Base-by-base conservation (phyloP, 2,329 filamentous ascomycete genomes). In the Penicillium sp. region DNA sequence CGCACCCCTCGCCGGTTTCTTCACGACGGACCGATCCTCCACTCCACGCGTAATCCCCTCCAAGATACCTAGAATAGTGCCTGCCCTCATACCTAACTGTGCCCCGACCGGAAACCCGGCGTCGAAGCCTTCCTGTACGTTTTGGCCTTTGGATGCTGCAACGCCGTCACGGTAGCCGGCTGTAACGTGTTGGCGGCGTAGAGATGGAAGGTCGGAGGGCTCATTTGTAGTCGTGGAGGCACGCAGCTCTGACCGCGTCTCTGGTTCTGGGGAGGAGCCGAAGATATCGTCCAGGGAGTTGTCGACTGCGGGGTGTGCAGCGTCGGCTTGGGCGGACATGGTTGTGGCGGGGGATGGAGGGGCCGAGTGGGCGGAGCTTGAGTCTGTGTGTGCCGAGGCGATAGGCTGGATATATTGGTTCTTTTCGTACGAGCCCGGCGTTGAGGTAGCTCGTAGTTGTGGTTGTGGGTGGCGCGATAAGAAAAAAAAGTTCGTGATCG, bases 131-230 rank as follows among this genome's bases (percentile, higher is more conserved):
- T 79, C 79, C 72, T 99, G 94, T 24, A 96, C 83, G 63, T 85
- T 87, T 43, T 79, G 74, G 24, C 82, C 82, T 69, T 97, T 97
- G 28, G 88, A 88, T 3, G 76, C 77, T 0, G 87, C 81, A 47
- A 97, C 82, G 40, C 92, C 94, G 64, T 96, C 92, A 53, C 92
- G 87, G 73, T 97, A 97, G 18, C 94, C 94, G 35, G 89, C 86
- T 7, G 89, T 96, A 46, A 84, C 81, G 69, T 96, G 90, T 49
- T 88, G 85, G 38, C 83, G 81, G 63, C 88, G 85, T 14, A 96
- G 80, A 22, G 88, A 85, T 18, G 81, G 84, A 45, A 94, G 81
- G 62, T 95, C 91, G n/a, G 81, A 85, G 36, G 79, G 78, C 49
- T 81, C 66, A 24, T 47, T 24, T n/a, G 61, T 44, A 22, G 43